A percentile compares a stretch with the other conserved stretches of the same genome.
These are phyloP conservation scores for Domatiomyces globalis DNA, from an alignment of 2,329 filamentous ascomycete genomes.

Conservation along the genomic window DNA sequence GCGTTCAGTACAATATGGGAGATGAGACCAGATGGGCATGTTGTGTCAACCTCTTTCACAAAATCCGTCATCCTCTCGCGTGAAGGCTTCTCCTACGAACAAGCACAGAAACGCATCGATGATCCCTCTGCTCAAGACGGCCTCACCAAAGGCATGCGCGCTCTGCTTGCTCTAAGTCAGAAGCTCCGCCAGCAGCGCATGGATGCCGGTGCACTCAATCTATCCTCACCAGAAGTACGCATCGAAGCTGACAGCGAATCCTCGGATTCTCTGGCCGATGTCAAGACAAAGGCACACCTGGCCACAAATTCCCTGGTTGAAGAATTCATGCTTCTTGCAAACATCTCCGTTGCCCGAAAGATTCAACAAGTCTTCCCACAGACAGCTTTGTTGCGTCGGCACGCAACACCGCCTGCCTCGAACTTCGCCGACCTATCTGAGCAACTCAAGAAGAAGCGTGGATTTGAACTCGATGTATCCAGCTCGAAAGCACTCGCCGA, in stretches of 20 bases:
- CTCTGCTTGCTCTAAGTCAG: constrained; percentile 74
- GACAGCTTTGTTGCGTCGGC: constrained; percentile 82
- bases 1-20: constrained; percentile 85
- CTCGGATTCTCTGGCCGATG: constrained; percentile 76
- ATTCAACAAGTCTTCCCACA: constrained; percentile 89
- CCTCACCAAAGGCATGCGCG: constrained; percentile 77
- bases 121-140: constrained; percentile 77
- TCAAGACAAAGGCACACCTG: constrained; percentile 86
- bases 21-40: constrained; percentile 67
- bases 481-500: constrained; percentile 88
- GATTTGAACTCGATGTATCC: constrained; percentile 65
- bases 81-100: constrained; percentile 95
- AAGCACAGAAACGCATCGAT: constrained; percentile 87
- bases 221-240: constrained; percentile 95
- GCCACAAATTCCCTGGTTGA: constrained; percentile 97
- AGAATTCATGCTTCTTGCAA: constrained; percentile 98
- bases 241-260: constrained; percentile 80
- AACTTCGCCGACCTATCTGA: constrained; percentile 92
- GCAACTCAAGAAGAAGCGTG: constrained; percentile 77
- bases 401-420: constrained; percentile 80
- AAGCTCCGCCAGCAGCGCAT: constrained; percentile 90
- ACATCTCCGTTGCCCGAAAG: constrained; percentile 80
- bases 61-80: constrained; percentile 96
- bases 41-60: constrained; percentile 74
- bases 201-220: constrained; percentile 85